These are phyloP conservation scores for Cephaloascus fragrans DNA, from an alignment of 805 yeast species.

Conservation along the genomic window DNA sequence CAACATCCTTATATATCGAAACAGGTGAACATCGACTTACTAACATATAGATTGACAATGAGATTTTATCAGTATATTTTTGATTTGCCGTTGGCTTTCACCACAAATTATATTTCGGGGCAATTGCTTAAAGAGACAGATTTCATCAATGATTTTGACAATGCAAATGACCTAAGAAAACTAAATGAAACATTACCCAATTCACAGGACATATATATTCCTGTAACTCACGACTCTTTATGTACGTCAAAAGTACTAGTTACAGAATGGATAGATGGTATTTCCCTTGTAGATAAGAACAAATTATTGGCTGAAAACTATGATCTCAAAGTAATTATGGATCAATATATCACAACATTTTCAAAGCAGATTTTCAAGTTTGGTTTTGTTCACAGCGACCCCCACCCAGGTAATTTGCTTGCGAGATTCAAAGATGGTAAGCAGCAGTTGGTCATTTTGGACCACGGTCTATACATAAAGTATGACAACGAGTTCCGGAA, in stretches of 20 bases:
- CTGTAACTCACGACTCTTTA: conserved; percentile 34
- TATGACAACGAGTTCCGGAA: conserved; percentile 39
- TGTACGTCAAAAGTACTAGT: conserved; percentile 44
- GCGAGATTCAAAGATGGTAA: conserved; percentile 28
- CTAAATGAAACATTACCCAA: not conserved
- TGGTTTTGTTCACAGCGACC: conserved; percentile 67
- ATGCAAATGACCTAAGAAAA: conserved; percentile 29
- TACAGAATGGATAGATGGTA: conserved; percentile 74
- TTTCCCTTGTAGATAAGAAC: conserved; percentile 38
- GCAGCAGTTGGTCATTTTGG: conserved; percentile 59
- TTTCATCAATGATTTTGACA: conserved; percentile 45
- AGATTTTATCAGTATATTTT: conserved; percentile 46
- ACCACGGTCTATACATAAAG: conserved; percentile 63
- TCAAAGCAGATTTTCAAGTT: conserved; percentile 54
- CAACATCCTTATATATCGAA: conserved; percentile 54
- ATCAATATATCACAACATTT: conserved; percentile 38
- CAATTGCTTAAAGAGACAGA: conserved; percentile 54
- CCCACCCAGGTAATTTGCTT: conserved; percentile 74
- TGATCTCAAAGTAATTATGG: conserved; percentile 32
- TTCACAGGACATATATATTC: conserved; percentile 39
- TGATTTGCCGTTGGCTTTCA: conserved; percentile 51
- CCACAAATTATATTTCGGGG: conserved; percentile 46
- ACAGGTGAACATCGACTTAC: conserved; percentile 54
- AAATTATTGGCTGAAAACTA: conserved; percentile 27
- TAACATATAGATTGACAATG: conserved; percentile 44